Evolutionary conservation across 345 rosid genomes (phyloP), one percentile per base, ranked within the genome.

Genomic region (Acer yangbiense): DNA sequence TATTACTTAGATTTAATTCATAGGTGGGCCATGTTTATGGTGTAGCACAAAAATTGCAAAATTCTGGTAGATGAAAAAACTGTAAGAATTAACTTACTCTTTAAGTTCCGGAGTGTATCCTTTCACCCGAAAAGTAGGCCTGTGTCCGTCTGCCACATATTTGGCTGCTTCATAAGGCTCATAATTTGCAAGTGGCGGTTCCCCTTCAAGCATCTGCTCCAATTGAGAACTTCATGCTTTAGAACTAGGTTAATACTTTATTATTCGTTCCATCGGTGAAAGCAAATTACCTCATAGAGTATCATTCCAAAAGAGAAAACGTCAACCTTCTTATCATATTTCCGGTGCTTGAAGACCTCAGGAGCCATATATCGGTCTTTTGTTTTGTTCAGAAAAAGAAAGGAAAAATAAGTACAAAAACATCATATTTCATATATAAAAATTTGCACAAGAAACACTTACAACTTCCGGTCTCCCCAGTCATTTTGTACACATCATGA

Each of bases 331-430:
- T 96, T 96, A 87, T 96, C 99, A 9, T 94, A 96, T 90, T 83
- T 94, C 78, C 95, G 86, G 85, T 96, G 98, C 88, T 78, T 96
- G 92, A 96, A 96, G 74, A 96, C 98, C 86, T 96, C 99, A 67
- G 99, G 99, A 87, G 99, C 99, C 99, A 96, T 96, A 74, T 96
- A 96, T 23, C 98, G 97, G 73, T 96, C 99, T 96, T 83, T 73
- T 77, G 71, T 87, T 79, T 79, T 73, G 23, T 58, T 9, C 76
- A 50, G 78, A 63, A 25, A 71, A 73, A 79, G 71, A 48, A 63
- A 78, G 58, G 65, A 82, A 64, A 76, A 54, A 65, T 78, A 63
- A 85, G 82, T 64, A 71, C 39, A 29, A 78, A 62, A 81, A 64
- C 61, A 71, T 71, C 52, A 44, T 23, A 62, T 39, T 71, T 32